Conservation (phyloP, 2,329 filamentous ascomycete genomes). For the Rhexocercosporidium sp. region DNA sequence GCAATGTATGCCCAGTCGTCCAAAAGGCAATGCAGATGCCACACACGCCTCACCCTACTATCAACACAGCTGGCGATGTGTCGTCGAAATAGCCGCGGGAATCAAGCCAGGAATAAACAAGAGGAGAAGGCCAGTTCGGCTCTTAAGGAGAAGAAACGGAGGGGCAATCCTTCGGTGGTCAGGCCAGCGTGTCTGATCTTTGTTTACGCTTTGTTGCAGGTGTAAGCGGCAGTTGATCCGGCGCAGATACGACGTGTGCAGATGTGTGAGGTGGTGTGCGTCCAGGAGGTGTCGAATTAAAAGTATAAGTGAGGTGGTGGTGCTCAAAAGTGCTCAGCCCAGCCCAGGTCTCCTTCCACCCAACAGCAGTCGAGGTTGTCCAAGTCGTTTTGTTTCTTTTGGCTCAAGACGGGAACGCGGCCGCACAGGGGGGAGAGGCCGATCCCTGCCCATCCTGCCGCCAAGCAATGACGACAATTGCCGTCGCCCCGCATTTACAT, state of each 20-base stretch:
- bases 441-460: background rate
- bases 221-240: background rate
- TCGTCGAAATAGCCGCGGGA: background rate
- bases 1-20: background rate
- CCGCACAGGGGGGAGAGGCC: background rate
- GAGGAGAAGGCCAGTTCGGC: slow-evolving; percentile 1
- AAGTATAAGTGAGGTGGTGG: background rate
- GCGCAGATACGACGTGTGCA: background rate
- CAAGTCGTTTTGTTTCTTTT: slow-evolving; percentile 1
- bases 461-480: background rate
- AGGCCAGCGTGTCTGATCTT: slow-evolving; percentile 5
- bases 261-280: background rate
- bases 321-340: background rate
- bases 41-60: background rate
- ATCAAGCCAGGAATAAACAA: slow-evolving; percentile 4
- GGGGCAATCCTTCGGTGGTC: background rate
- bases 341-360: no score
- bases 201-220: background rate
- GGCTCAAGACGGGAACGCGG: background rate
- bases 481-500: background rate
- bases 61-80: background rate
- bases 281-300: background rate
- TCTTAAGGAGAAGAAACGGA: background rate
- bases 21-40: background rate
- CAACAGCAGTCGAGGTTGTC: no score